A percentile compares a stretch with the other conserved stretches of the same genome.
Evolutionary conservation across 805 yeast species (phyloP).

Genomic region (Ogataea nitratoaversa): DNA sequence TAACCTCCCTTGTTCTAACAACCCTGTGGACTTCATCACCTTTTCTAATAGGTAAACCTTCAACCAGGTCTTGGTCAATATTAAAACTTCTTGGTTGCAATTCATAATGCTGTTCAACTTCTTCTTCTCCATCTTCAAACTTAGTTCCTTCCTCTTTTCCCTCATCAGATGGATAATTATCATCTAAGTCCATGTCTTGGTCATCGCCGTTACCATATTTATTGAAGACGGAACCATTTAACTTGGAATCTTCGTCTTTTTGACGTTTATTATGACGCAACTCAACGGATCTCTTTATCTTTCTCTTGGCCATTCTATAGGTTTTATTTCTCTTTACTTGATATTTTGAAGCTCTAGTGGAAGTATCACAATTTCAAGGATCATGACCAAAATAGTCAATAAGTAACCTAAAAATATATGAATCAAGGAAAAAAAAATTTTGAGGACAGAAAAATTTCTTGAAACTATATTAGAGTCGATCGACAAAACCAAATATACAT

Average conservation of each 20-base stretch:
- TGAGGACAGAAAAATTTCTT: not conserved
- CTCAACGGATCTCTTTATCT: conserved; percentile 33
- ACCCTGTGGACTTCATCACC: conserved; percentile 77
- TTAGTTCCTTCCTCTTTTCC: conserved; percentile 20
- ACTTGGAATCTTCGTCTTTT: conserved; percentile 40
- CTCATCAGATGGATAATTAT: conserved; percentile 8
- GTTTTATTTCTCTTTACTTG: too few species aligned
- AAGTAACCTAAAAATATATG: too few species aligned
- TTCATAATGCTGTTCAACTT: conserved; percentile 79
- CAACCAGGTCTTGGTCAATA: conserved; percentile 43
- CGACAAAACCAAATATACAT: not conserved
- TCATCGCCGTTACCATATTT: conserved; percentile 8
- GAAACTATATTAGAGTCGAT: not conserved
- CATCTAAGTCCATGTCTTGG: conserved; percentile 6
- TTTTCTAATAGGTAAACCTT: conserved; percentile 75
- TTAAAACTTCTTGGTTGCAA: conserved; percentile 56
- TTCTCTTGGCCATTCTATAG: conserved; percentile 36
- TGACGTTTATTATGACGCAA: conserved; percentile 33
- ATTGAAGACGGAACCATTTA: conserved; percentile 34
- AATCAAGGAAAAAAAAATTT: not conserved
- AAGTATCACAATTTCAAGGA: too few species aligned
- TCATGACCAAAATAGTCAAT: too few species aligned
- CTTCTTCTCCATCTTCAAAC: conserved; percentile 23
- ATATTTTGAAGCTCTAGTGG: too few species aligned
- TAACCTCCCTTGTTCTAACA: conserved; percentile 31